Percentiles rank a stretch among this genome's conserved stretches.
Conservation (phyloP, 2,329 filamentous ascomycete species). For the Teratosphaeria zuluensis region DNA sequence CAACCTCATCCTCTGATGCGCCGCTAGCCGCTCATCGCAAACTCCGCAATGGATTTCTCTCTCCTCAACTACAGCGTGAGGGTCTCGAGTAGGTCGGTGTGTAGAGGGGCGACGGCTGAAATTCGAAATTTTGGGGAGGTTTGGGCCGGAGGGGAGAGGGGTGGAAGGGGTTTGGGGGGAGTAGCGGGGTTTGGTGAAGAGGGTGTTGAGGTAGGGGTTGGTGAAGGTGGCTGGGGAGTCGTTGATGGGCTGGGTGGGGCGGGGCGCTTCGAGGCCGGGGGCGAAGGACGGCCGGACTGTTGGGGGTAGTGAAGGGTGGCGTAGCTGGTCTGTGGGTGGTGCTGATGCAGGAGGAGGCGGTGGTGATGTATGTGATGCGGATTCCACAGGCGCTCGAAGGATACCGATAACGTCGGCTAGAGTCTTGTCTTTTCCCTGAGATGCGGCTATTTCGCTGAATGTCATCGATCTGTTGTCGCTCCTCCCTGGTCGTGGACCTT, state of each 20-base stretch:
- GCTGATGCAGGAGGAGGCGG: background rate
- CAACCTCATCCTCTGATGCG: background rate
- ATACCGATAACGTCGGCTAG: background rate
- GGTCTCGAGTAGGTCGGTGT: background rate
- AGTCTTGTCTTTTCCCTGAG: no score
- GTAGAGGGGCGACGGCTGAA: background rate
- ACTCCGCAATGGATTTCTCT: background rate
- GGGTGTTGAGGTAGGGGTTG: background rate
- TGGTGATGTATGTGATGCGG: background rate
- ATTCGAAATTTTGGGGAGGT: background rate
- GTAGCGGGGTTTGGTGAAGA: background rate
- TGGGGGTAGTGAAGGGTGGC: background rate
- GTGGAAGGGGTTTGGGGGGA: background rate
- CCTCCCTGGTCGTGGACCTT: background rate
- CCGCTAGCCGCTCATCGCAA: background rate
- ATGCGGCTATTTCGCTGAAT: no score
- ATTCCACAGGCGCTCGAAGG: background rate
- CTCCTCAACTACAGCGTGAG: background rate
- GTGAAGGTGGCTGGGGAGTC: background rate
- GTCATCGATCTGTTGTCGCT: background rate
- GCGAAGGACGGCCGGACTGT: background rate
- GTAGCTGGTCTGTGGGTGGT: background rate
- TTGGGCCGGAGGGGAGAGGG: background rate
- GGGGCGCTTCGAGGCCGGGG: background rate
- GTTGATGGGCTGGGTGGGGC: background rate